phyloP scores from a whole-genome alignment of 495 filamentous ascomycete species.

The Penicillium odoratum region DNA sequence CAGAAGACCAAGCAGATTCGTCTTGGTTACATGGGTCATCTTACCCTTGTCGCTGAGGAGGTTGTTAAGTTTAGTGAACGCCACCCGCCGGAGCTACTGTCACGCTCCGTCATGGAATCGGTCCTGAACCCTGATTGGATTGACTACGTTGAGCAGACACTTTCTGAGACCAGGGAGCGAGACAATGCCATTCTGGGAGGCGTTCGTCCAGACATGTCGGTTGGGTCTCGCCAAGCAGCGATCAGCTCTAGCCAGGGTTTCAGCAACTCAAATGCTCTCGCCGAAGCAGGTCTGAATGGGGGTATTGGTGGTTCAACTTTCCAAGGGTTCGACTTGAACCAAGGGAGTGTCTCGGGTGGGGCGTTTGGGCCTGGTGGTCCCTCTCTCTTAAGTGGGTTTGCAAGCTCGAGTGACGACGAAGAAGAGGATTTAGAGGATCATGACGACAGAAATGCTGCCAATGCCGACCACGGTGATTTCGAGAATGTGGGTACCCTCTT shows the following conservation, averaged over 20 bases:
- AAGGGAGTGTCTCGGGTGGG: slow-evolving; percentile 61
- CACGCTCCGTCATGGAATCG: slow-evolving; percentile 79
- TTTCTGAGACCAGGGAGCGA: slow-evolving; percentile 91
- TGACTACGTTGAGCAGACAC: slow-evolving; percentile 89
- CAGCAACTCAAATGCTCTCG: slow-evolving; percentile 64
- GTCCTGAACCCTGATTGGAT: slow-evolving; percentile 89
- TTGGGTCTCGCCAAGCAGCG: slow-evolving; percentile 65
- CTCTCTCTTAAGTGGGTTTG: slow-evolving; percentile 88
- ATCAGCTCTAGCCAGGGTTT: slow-evolving; percentile 62
- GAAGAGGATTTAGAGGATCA: slow-evolving; percentile 94
- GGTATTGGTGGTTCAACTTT: slow-evolving; percentile 55
- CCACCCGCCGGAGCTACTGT: slow-evolving; percentile 83
- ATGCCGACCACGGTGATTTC: slow-evolving; percentile 43
- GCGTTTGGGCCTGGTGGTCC: slow-evolving; percentile 65
- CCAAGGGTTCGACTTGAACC: slow-evolving; percentile 76
- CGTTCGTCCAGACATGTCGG: slow-evolving; percentile 83
- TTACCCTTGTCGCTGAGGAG: slow-evolving; percentile 96
- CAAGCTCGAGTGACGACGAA: slow-evolving; percentile 92
- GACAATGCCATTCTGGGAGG: slow-evolving; percentile 99
- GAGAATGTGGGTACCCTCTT: slow-evolving; percentile 68
- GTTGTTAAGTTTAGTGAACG: slow-evolving; percentile 98
- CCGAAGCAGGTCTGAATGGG: slow-evolving; percentile 70
- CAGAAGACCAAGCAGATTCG: slow-evolving; percentile 82
- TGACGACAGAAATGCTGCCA: slow-evolving; percentile 55
- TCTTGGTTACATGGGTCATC: slow-evolving; percentile 97